Evolutionary conservation across 148 eudicot species (phyloP).

Genomic region (Gaultheria prostrata): DNA sequence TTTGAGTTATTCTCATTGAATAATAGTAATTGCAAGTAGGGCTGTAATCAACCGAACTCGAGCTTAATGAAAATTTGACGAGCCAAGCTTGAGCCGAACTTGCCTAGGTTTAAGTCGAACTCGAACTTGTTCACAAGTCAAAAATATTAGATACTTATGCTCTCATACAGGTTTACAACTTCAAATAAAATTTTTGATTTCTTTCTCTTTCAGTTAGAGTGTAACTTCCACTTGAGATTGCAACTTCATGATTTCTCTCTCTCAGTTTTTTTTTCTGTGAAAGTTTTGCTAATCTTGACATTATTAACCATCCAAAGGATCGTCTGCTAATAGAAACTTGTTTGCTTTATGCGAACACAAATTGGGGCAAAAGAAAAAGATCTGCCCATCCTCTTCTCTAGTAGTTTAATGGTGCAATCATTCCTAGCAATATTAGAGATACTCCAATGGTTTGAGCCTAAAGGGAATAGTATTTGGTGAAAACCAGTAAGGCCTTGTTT

Average conservation of each 20-base stretch:
- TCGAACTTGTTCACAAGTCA: no score
- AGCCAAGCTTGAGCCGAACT: no score
- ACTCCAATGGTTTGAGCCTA: background rate
- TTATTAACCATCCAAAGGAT: background rate
- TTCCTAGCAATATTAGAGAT: background rate
- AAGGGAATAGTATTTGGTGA: background rate
- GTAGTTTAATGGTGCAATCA: background rate
- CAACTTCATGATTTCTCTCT: background rate
- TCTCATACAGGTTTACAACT: no score
- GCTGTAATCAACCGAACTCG: no score
- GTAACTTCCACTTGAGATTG: background rate
- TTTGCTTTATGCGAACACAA: background rate
- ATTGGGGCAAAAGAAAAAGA: background rate
- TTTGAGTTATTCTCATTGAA: background rate
- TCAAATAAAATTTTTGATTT: no score
- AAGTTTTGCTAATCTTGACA: no score
- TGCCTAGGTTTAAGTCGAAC: no score
- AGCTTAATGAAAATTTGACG: background rate
- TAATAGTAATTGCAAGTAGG: background rate
- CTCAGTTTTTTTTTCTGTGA: background rate
- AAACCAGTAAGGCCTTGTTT: background rate
- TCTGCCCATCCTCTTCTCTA: background rate
- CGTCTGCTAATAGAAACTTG: background rate
- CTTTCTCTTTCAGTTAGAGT: background rate
- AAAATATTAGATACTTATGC: no score